Evolutionary conservation across 768 basidiomycete genomes (phyloP), one percentile per base, ranked within the genome.

Genomic region (Hericium rajendrae): DNA sequence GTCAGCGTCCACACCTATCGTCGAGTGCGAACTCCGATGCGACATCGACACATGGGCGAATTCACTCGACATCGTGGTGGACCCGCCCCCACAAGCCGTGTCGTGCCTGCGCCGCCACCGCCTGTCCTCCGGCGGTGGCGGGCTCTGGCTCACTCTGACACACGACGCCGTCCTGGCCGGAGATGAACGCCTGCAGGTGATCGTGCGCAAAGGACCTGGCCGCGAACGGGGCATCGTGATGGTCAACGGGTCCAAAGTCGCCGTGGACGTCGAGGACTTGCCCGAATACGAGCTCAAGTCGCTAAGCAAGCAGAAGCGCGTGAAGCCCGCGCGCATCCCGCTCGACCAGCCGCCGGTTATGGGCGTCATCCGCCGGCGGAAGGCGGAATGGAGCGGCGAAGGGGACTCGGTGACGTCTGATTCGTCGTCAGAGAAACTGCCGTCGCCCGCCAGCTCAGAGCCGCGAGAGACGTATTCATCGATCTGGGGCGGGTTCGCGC

Each of bases 341-440:
- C 78, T 99, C 18, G 97, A 99, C 69, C 94, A 94, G 63, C 94
- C 94, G 0, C 91, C 86, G 4, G 90, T 93, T 2, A 72, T 89
- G 55, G 76, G 84, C 32, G 83, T 78, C 48, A 84, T 90, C 57
- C 78, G 86, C 43, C 76, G 80, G 62, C 78, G 86, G 43, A 79
- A 77, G 54, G 85, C 81, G 20, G 89, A 91, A 60, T 88, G 86
- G 86, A 82, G 80, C 61, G 79, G 76, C 2, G 82, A 82, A 55
- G 68, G 70, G 3, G 74, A 54, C 13, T 24, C 18, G 9, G 28
- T 28, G 10, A 41, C 56, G 48, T 41, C 54, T 9, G 60, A 58
- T 6, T 28, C 58, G 15, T 20, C 59, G 2, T 46, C 49, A 2
- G 22, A 24, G 28, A 26, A 12, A 24, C 22, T 55, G 37, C 32